Base-by-base conservation (phyloP, 192 early-diverging fungal species). In the Umbelopsis sp. region DNA sequence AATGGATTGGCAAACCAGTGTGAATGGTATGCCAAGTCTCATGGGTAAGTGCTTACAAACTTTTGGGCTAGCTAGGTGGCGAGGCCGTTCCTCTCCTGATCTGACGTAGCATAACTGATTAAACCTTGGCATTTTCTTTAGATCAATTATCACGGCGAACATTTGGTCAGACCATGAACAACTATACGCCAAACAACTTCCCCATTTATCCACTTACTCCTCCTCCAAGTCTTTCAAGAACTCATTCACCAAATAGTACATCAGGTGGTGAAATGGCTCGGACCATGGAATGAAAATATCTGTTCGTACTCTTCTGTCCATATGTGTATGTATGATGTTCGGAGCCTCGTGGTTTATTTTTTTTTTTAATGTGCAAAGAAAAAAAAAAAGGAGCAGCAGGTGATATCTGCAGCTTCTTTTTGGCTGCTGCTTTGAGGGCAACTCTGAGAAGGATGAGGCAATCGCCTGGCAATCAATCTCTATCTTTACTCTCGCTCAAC, bases 161-260 rank as follows among this genome's bases (percentile, higher is more conserved):
- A 14, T 80, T 80, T 59, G 67, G 74, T 20, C 53, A 70, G 52
- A 24, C 68, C 17, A 66, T 76, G 68, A 71, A 72, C n/a, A n/a
- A n/a, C 14, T 80, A 80, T 62, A 44, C 71, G 43, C 26, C 71
- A 21, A 70, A 70, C 29, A 72, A 66, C 11, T 80, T 72, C 29
- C 79, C 79, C 16, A 80, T 80, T 45, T 80, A 80, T 53, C 79
- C 79, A 17, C 54, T 80, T 2, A 80, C 79, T 25, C 74, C 78
- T 45, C 77, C 77, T 50, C 17, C 54, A 47, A 70, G 49, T 45
- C 68, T 65, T 24, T 65, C 73, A 38, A 68, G 73, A 43, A 69
- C 66, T 25, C 43, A 50, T 50, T 74, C 73, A 44, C 67, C 67
- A 32, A 62, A 62, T 20, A 62, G 56, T 20, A 34, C 56, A 20